These are phyloP conservation scores for Solanum etuberosum DNA, from an alignment of 257 asterid genomes.

Conservation along the genomic window DNA sequence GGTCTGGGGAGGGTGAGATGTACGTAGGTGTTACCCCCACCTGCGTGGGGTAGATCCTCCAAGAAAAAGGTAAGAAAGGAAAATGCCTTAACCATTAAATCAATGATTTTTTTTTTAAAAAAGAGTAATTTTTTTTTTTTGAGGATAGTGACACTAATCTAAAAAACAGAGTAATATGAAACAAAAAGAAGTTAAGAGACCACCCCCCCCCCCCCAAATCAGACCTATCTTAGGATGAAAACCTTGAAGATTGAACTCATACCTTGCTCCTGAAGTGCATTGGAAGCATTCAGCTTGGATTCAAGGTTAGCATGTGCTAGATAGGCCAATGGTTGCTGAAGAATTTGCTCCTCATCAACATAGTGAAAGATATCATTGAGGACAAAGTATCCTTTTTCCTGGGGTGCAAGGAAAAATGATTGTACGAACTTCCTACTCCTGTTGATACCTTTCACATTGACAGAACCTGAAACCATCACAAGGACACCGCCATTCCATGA, in stretches of 20 bases:
- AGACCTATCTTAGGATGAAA: not conserved
- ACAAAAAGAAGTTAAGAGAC: not conserved
- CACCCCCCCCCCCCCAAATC: not conserved
- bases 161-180: not conserved
- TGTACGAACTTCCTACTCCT: constrained; percentile 79
- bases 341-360: constrained; percentile 59
- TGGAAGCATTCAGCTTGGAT: constrained; percentile 37
- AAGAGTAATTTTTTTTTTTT: too few relatives aligned
- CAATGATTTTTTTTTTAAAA: not conserved
- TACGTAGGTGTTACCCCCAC: not conserved
- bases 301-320: constrained; percentile 57
- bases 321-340: constrained; percentile 65
- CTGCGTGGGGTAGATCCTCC: not conserved
- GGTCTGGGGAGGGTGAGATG: too few relatives aligned
- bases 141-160: not conserved
- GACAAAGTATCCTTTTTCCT: constrained; percentile 79
- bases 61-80: not conserved
- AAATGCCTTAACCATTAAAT: not conserved
- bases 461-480: constrained; percentile 90
- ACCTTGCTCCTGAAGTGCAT: constrained; percentile 65
- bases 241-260: constrained; percentile 1
- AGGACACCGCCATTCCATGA: constrained; percentile 93
- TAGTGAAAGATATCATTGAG: constrained; percentile 85
- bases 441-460: constrained; percentile 39
- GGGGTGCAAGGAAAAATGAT: constrained; percentile 95